Evolutionary conservation across 305 asterid genomes (phyloP), one percentile per base, ranked within the genome.

Genomic region (Coffea humblotiana): DNA sequence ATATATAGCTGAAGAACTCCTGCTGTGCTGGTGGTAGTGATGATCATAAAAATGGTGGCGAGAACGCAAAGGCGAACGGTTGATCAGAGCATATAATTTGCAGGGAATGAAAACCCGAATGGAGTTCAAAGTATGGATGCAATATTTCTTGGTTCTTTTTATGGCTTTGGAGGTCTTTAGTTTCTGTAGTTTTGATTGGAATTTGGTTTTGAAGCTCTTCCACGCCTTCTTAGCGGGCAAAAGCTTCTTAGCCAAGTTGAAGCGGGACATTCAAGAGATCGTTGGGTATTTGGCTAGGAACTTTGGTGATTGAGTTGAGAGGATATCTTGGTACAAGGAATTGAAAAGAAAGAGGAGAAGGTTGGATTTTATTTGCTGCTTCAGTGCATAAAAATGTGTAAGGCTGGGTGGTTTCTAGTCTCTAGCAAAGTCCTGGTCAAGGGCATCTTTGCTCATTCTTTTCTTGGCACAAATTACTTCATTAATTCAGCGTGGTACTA

Each of bases 211-310:
- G 76, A 86, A 84, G 82, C 83, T 85, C 76, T 82, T 86, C 87
- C 86, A 88, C 68, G 85, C 83, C 32, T 79, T 87, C 80, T 71
- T 84, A 72, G 87, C 77, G 70, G 89, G 88, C 43, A 68, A 35
- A 83, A 85, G 80, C 51, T 85, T 88, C 58, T 70, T 83, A 49
- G 83, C 67, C 60, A 80, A 68, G 51, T 84, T 78, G 90, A 85
- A 81, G 32, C 40, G 72, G 84, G 90, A 85, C 91, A 88, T 88
- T 75, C 82, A 85, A 64, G 60, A 11, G 43, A 25, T n/a, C 16
- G 65, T 2, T 35, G 32, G 16, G 47, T 43, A 51, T 43, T 71
- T 70, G 47, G 47, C 13, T 45, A 18, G n/a, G n/a, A 45, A 19
- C 12, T 0, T 51, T 48, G 21, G 13, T 49, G 23, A 74, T 21